phyloP scores from a whole-genome alignment of 805 yeast genomes.

The Lachancea kluyveri region DNA sequence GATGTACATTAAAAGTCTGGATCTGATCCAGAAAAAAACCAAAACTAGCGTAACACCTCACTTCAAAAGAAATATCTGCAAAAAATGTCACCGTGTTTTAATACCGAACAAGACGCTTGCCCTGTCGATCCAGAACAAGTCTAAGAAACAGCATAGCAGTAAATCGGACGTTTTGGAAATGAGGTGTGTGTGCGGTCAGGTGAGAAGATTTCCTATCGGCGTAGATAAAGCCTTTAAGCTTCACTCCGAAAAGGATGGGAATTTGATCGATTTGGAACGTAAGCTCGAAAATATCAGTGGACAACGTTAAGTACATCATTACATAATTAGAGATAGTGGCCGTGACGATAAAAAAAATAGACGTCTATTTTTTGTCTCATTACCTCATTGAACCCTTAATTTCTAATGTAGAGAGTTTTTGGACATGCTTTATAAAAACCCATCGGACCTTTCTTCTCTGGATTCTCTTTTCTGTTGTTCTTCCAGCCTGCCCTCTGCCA shows the following conservation, averaged over 20 bases:
- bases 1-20: conserved; percentile 47
- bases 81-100: conserved; percentile 49
- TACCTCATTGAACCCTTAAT: no score
- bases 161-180: conserved; percentile 43
- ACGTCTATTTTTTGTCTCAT: no score
- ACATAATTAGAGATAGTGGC: no score
- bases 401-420: no score
- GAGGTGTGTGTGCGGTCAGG: conserved; percentile 46
- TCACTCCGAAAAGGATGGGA: conserved; percentile 19
- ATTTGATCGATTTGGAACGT: conserved; percentile 1
- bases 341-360: no score
- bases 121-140: conserved; percentile 15
- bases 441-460: not conserved
- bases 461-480: not conserved
- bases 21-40: conserved; percentile 58
- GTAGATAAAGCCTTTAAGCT: conserved; percentile 39
- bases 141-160: conserved; percentile 21
- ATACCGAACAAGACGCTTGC: conserved; percentile 42
- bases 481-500: conserved; percentile 1
- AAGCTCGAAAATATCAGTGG: no score
- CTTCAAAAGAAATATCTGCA: conserved; percentile 65
- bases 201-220: conserved; percentile 61
- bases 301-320: no score
- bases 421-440: conserved; percentile 1
- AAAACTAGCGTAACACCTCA: conserved; percentile 59